Percentiles rank a stretch among this genome's conserved stretches.
Evolutionary conservation across 306 rosid species (phyloP).

Genomic region (Medicago ruthenica): DNA sequence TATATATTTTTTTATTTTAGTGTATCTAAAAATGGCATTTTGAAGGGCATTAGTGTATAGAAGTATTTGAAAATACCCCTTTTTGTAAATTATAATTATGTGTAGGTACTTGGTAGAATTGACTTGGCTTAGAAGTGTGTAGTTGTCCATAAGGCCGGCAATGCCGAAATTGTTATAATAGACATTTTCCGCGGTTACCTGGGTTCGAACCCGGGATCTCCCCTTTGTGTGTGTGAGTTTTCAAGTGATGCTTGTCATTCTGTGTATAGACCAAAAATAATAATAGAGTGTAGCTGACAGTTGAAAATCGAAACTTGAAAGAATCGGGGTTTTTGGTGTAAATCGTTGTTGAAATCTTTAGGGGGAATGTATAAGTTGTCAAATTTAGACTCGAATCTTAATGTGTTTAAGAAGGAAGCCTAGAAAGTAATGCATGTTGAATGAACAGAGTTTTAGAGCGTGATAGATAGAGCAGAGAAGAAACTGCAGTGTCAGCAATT

Average conservation of each 20-base stretch:
- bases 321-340: conserved; percentile 14
- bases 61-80: neutral
- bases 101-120: neutral
- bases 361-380: conserved; percentile 9
- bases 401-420: neutral
- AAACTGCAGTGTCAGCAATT: neutral
- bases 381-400: neutral
- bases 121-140: conserved; percentile 5
- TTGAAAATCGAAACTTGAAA: neutral
- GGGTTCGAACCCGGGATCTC: too few relatives aligned
- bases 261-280: too few relatives aligned
- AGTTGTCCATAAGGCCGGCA: neutral
- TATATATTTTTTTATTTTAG: neutral
- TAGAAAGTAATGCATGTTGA: neutral
- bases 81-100: neutral
- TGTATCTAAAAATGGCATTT: conserved; percentile 1
- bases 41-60: neutral
- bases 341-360: neutral
- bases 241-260: too few relatives aligned
- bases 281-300: neutral
- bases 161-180: too few relatives aligned
- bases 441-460: neutral
- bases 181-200: too few relatives aligned
- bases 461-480: neutral
- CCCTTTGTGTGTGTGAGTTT: too few relatives aligned